Conservation (phyloP, 768 basidiomycete species). For the Coprinellus micaceus region DNA sequence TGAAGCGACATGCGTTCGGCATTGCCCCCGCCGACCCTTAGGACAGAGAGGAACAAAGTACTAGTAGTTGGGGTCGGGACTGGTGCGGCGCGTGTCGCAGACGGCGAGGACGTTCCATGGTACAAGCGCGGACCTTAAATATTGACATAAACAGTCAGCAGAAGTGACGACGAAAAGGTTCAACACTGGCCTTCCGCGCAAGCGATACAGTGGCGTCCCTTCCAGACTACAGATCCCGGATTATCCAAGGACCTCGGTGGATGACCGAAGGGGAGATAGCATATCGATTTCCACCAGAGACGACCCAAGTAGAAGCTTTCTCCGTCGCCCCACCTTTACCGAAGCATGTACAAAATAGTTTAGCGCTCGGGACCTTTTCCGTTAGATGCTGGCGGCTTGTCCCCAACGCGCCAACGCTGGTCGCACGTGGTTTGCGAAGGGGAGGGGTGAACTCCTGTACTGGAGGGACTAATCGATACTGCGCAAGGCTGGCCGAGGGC, state of each 20-base stretch:
- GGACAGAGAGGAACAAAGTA: too few relatives aligned
- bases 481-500: too few relatives aligned
- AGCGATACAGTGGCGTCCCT: conserved; percentile 51
- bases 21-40: conserved; percentile 46
- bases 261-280: conserved; percentile 51
- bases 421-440: too few relatives aligned
- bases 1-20: conserved; percentile 49
- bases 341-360: too few relatives aligned
- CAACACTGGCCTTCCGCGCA: conserved; percentile 32
- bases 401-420: too few relatives aligned
- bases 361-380: too few relatives aligned
- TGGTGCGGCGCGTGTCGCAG: too few relatives aligned
- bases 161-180: neutral
- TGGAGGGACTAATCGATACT: too few relatives aligned
- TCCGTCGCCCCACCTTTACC: too few relatives aligned
- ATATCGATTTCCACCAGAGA: conserved; percentile 46
- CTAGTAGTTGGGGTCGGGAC: too few relatives aligned
- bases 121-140: conserved; percentile 29
- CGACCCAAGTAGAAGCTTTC: conserved; percentile 51
- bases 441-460: too few relatives aligned
- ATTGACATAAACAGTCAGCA: conserved; percentile 17
- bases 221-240: conserved; percentile 45
- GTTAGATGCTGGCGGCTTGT: too few relatives aligned
- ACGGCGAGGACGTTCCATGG: conserved; percentile 36
- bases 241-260: conserved; percentile 48